Evolutionary conservation across 495 filamentous ascomycete species (phyloP), one percentile per base, ranked within the genome.

Genomic region (Aspergillus nanangensis): DNA sequence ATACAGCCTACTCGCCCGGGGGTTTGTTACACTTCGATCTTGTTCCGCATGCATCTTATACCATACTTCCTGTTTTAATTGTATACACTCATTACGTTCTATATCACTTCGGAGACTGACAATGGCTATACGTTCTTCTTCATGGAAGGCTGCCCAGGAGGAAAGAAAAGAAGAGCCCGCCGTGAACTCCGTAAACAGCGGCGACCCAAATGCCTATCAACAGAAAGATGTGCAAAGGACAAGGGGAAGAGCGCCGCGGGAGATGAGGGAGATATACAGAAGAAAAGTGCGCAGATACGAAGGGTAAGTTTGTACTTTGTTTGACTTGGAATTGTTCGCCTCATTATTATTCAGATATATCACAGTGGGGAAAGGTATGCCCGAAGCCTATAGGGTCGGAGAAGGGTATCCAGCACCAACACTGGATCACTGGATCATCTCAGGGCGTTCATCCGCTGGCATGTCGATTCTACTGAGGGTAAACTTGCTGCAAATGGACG

Each of bases 271-370:
- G 40, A 18, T 15, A 13, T 49, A 49, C 31, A 38, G 3, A 18
- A 18, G 43, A 31, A 43, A 22, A 22, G 47, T 49, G 10, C 32
- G 17, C 19, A 18, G 31, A 14, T 43, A 49, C 38, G 23, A 49
- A 38, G 47, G 43, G 47, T 49, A 43, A 22, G 33, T 43, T 5
- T 40, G 3, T 39, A 47, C 38, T 17, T 34, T 41, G 9, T 15
- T 34, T 34, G 19, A 47, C 22, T 32, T 47, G 3, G 13, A 34
- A 27, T 34, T 40, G n/a, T 25, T 23, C 37, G 40, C 18, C 24
- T 47, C 5, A 41, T 49, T 10, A 27, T 42, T 11, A 37, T n/a
- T 29, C 38, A 44, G 39, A 31, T 49, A 43, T 44, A 22, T 49
- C 8, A 27, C 17, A 5, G 39, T 43, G 23, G 38, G 38, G 33